Evolutionary conservation across 2,329 filamentous ascomycete genomes (phyloP), one percentile per base, ranked within the genome.

Genomic region (Orbilia brochopaga): DNA sequence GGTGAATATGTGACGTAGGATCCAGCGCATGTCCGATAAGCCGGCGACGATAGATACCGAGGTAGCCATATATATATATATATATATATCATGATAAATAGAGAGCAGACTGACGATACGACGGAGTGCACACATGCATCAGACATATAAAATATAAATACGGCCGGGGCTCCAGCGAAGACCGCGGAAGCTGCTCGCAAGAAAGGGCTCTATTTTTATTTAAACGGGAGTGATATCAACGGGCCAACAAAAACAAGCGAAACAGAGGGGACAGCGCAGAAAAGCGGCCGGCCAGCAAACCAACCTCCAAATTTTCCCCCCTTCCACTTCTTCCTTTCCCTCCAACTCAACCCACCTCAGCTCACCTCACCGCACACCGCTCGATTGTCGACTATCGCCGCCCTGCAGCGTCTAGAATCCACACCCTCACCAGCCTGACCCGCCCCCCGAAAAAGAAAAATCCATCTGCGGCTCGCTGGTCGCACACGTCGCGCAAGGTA

Each of bases 261-360:
- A 50, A 17, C 13, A 15, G 37, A 42, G 37, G 37, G 37, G 57
- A 11, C 52, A 13, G 51, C 40, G 40, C 23, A 21, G 24, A 48
- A 61, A 62, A 61, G 27, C 27, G 53, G 42, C 44, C 51, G 32
- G 66, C 59, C 54, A 63, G 58, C 51, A 46, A 63, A 70, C 64
- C 66, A 70, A 60, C 66, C 66, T 70, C 66, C 66, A 70, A 64
- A 48, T 63, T 70, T 70, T 70, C 46, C 60, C 55, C 60, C 54
- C 59, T 61, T 50, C 55, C 61, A 69, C 58, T 58, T 60, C 59
- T 40, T 57, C 54, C 55, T 70, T 64, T n/a, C n/a, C 66, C 59
- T 70, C 66, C 66, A 64, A 69, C 56, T 56, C 52, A 63, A 53
- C 54, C 62, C 65, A 63, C 52, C 58, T 32, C n/a, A n/a, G n/a